Evolutionary conservation across 192 early-diverging fungal genomes (phyloP), one percentile per base, ranked within the genome.

Genomic region (Phycomyces blakesleeanus): DNA sequence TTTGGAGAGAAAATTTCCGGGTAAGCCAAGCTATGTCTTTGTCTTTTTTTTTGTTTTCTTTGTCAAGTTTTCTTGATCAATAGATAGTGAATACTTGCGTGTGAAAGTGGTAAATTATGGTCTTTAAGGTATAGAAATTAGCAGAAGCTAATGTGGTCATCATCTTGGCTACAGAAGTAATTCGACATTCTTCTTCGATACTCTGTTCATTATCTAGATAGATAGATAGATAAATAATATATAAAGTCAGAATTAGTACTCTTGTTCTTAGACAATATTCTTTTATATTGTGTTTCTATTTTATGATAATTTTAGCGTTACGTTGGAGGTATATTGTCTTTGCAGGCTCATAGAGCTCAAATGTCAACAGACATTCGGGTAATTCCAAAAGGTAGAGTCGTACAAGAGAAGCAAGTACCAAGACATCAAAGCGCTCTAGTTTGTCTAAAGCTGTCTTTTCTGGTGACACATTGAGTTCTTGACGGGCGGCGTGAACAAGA

Each of bases 321-420:
- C 81, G 71, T 38, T 70, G 72, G 11, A 76, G 68, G 60, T 90
- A 90, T 54, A 89, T 71, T 20, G 83, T 71, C 61, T 86, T 84
- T 38, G 85, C 74, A 16, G 87, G 78, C 7, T 86, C 87, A 53
- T 90, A 87, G 22, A 89, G 77, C 58, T 87, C 85, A 63, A 80
- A 80, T 6, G 87, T 87, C 15, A 86, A 76, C 39, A 90, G 56
- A 20, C 85, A 87, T 60, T 78, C 79, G 25, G 88, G 88, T 6
- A 90, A 69, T 63, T 90, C 88, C 61, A 86, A 69, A 34, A 90
- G 74, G 55, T 90, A 90, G n/a, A 90, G 68, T 5, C 84, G 78
- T 26, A 90, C 58, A 7, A 79, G 68, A 34, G 80, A 82, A 24
- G 83, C 83, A 11, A 86, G 67, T 10, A 83, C 69, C 1, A 81